Evolutionary conservation across 768 basidiomycete species (phyloP).

Genomic region (Leccinum obscurum): DNA sequence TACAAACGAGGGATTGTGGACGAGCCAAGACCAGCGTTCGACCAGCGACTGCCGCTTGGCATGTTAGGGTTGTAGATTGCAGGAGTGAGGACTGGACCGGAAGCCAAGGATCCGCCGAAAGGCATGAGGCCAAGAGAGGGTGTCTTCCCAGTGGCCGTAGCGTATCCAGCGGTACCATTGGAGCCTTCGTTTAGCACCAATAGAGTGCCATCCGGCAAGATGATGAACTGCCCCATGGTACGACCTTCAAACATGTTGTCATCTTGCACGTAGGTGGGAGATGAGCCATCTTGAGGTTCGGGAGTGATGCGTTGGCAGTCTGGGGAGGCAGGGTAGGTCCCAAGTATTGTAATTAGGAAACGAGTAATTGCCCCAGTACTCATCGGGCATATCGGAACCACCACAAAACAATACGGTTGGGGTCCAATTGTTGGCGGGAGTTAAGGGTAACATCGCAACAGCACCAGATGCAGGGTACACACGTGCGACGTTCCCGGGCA

Average conservation of each 20-base stretch:
- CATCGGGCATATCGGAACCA: conserved; percentile 75
- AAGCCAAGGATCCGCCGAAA: conserved; percentile 70
- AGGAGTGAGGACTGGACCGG: conserved; percentile 76
- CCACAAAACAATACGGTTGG: conserved; percentile 91
- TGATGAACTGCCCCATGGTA: conserved; percentile 93
- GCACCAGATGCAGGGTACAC: conserved; percentile 94
- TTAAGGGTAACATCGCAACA: conserved; percentile 87
- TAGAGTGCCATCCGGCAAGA: conserved; percentile 73
- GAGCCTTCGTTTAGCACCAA: conserved; percentile 78
- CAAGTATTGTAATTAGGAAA: conserved; percentile 73
- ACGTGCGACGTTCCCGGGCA: conserved; percentile 72
- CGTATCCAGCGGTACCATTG: conserved; percentile 91
- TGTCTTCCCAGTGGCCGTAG: conserved; percentile 52
- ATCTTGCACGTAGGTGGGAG: conserved; percentile 63
- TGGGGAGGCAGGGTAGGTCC: conserved; percentile 61
- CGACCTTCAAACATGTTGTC: conserved; percentile 74
- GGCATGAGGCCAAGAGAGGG: conserved; percentile 55
- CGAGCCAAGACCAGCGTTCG: conserved; percentile 59
- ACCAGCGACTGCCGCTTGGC: conserved; percentile 73
- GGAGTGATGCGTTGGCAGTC: conserved; percentile 87
- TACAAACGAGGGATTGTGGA: conserved; percentile 82
- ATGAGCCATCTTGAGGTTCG: conserved; percentile 70
- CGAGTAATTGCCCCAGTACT: conserved; percentile 77
- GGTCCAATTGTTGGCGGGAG: conserved; percentile 83
- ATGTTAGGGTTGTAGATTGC: conserved; percentile 82